Evolutionary conservation across 495 filamentous ascomycete genomes (phyloP).

Genomic region (Aspergillus kassunensis): DNA sequence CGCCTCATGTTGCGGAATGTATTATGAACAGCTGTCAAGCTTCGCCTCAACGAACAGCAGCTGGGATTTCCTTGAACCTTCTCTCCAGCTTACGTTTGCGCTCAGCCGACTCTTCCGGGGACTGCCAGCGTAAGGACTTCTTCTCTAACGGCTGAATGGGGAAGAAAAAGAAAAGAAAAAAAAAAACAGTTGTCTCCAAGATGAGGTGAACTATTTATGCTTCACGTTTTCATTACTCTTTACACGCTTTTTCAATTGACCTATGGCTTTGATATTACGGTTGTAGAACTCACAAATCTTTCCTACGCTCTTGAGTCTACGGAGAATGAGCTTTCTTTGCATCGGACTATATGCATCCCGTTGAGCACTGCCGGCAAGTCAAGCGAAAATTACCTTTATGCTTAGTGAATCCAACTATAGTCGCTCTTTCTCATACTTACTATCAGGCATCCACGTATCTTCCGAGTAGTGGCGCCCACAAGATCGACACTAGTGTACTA

Average conservation of each 20-base stretch:
- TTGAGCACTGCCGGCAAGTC: constrained; percentile 14
- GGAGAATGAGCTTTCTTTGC: constrained; percentile 1
- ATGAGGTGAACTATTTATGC: constrained; percentile 13
- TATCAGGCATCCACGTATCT: constrained; percentile 11
- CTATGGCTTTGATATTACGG: constrained; percentile 5
- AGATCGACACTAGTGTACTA: constrained; percentile 5
- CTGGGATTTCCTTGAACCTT: constrained; percentile 8
- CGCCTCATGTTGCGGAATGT: constrained; percentile 4
- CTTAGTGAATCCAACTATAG: constrained; percentile 14
- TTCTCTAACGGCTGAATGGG: constrained; percentile 11
- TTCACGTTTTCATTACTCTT: constrained; percentile 1
- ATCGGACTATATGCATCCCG: constrained; percentile 4
- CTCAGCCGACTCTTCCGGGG: constrained; percentile 8
- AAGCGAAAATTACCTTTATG: constrained; percentile 11
- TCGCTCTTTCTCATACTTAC: constrained; percentile 8
- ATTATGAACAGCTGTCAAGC: constrained; percentile 9
- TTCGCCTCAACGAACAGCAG: constrained; percentile 9
- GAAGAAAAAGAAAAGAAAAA: constrained; percentile 15
- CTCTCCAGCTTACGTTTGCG: constrained; percentile 13
- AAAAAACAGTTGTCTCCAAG: constrained; percentile 10
- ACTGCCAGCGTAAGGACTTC: constrained; percentile 7
- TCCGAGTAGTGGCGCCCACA: constrained; percentile 3
- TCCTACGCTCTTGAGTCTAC: neutral
- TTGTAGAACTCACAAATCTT: constrained; percentile 7
- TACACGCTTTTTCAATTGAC: constrained; percentile 2